A percentile compares a stretch with the other conserved stretches of the same genome.
These are phyloP conservation scores for Corchorus capsularis DNA, from an alignment of 345 rosid species.

Conservation along the genomic window DNA sequence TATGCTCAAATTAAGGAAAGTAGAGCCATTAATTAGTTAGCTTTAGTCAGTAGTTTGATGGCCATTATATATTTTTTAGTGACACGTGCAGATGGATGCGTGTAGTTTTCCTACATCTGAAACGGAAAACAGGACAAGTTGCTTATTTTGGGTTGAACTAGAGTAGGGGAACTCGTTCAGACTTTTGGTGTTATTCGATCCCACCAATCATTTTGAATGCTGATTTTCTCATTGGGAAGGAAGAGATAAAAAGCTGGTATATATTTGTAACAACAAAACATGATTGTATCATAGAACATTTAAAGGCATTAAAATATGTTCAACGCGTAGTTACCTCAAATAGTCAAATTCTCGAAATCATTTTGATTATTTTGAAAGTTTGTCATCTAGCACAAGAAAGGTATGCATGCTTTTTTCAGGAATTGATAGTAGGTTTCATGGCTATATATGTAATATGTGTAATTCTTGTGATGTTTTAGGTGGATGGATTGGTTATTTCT, in stretches of 20 bases:
- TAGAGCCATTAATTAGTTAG: not conserved
- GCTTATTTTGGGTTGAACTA: not conserved
- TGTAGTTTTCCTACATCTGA: not conserved
- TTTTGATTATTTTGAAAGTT: not conserved
- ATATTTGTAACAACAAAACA: not conserved
- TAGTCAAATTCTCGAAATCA: not conserved
- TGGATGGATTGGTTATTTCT: constrained; percentile 97
- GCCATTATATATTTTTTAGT: not conserved
- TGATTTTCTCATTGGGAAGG: not conserved
- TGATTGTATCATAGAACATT: not conserved
- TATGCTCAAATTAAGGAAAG: not conserved
- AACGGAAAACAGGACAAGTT: not conserved
- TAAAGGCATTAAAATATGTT: not conserved
- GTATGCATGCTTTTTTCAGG: not conserved
- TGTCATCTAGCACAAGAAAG: not conserved
- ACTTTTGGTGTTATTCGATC: not conserved
- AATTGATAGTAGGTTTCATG: constrained; percentile 2
- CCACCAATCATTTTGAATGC: not conserved
- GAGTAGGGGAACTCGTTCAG: not conserved
- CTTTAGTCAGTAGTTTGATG: not conserved
- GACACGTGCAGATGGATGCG: not conserved
- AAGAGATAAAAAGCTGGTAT: not conserved
- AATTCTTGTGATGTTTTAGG: constrained; percentile 42
- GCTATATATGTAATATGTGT: not conserved
- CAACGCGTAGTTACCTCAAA: not conserved